Conservation (phyloP, 805 yeast species). For the Ogataea ganodermae region DNA sequence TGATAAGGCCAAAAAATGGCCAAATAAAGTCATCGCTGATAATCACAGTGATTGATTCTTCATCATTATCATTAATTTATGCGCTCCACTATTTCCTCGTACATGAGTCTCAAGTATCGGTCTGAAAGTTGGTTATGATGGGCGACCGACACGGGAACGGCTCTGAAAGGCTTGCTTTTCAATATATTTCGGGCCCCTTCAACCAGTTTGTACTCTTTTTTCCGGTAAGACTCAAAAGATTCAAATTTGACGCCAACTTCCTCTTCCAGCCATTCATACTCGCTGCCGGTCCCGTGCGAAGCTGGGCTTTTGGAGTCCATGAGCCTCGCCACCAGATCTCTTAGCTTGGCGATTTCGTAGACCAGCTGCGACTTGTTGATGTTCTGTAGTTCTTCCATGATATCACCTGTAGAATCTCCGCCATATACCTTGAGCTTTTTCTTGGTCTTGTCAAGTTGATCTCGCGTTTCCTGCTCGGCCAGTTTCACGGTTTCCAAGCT, state of each 20-base stretch:
- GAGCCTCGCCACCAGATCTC: slow-evolving; percentile 15
- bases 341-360: slow-evolving; percentile 15
- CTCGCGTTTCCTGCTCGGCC: not conserved
- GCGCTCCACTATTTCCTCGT: not conserved
- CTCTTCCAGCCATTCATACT: slow-evolving; percentile 8
- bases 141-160: not conserved
- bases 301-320: not conserved
- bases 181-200: slow-evolving; percentile 1
- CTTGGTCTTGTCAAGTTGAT: slow-evolving; percentile 10
- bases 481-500: slow-evolving; percentile 20
- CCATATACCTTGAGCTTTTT: slow-evolving; percentile 12
- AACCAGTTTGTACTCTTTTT: not conserved
- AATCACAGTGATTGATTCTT: not conserved
- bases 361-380: slow-evolving; percentile 16
- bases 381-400: slow-evolving; percentile 15
- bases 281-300: not conserved
- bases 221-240: not conserved
- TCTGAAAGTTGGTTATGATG: slow-evolving; percentile 1
- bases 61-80: not conserved
- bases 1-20: slow-evolving; percentile 86
- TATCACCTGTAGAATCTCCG: slow-evolving; percentile 10
- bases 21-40: slow-evolving; percentile 35
- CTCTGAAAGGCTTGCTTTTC: not conserved
- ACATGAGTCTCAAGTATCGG: not conserved
- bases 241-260: not conserved